phyloP scores from a whole-genome alignment of 78 protist species.

The Parvularia atlantis region DNA sequence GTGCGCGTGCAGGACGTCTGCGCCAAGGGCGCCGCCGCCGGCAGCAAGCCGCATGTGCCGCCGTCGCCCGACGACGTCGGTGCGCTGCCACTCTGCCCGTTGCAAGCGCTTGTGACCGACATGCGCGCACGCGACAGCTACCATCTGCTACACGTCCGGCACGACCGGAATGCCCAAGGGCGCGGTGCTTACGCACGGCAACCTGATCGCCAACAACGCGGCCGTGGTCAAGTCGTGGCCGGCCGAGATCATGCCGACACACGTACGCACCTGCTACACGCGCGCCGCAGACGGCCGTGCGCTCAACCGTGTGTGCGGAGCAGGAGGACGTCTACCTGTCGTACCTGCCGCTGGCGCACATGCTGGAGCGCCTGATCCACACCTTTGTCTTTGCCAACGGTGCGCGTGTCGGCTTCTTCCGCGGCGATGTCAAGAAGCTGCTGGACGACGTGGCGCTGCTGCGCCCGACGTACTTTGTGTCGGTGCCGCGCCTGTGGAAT shows the following conservation, averaged over 20 bases:
- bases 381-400: conserved; percentile 15
- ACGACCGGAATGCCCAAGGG: conserved; percentile 75
- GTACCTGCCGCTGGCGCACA: conserved; percentile 93
- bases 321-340: too few species aligned
- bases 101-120: too few species aligned
- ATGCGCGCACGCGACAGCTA: too few species aligned
- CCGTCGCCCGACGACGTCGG: too few species aligned
- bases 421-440: conserved; percentile 45
- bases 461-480: conserved; percentile 76
- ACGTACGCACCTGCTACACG: too few species aligned
- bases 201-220: conserved; percentile 30
- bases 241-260: too few species aligned
- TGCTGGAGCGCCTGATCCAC: conserved; percentile 64
- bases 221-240: background rate
- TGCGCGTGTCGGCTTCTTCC: conserved; percentile 56
- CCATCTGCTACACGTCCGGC: conserved; percentile 51
- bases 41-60: too few species aligned
- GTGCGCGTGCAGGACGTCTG: too few species aligned
- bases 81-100: too few species aligned
- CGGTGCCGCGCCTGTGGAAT: conserved; percentile 88
- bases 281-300: too few species aligned
- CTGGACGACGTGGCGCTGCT: conserved; percentile 61
- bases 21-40: too few species aligned
- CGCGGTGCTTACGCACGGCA: conserved; percentile 62
- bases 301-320: too few species aligned